Base-by-base conservation (phyloP, 169 alveolate species). In the Cytauxzoon felis region DNA sequence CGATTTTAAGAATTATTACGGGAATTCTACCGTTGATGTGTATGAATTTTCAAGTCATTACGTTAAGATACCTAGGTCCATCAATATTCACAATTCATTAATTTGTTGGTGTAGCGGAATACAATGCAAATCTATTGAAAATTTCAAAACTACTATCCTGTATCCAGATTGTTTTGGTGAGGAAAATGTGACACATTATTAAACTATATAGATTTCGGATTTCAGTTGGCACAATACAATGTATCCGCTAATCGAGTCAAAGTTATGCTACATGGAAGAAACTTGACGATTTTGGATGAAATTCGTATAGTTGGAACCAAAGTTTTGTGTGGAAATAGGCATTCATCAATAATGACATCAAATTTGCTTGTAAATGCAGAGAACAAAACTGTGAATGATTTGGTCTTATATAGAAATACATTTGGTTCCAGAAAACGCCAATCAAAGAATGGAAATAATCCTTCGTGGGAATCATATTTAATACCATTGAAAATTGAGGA, bases 31-130 rank as follows among this genome's bases (percentile, higher is more conserved):
- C 42, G 42, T 19, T 13, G 32, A 42, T 21, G 42, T 59, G 26
- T 43, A 59, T 29, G 38, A 13, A 13, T 21, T 26, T 21, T 9
- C 19, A n/a, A 11, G 56, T 26, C n/a, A 3, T 42, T 9, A 43
- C 18, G 47, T 32, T 38, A 26, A 5, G 11, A n/a, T 40, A 11
- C 18, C 26, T 8, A 43, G 32, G 4, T 42, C 30, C 27, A 26
- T 43, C 18, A 40, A 5, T 13, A 11, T 56, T 24, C 13, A 56
- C 26, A 63, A 62, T 23, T 49, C 72, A n/a, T 40, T 38, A 9
- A 23, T 73, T 5, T 73, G 84, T 34, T 54, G 79, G 63, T 73
- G 84, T 40, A 30, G 59, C 26, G 78, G 79, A 18, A 26, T 18
- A 5, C 18, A n/a, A 5, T 61, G 84, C 27, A n/a, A 2, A 19